Conservation (phyloP, 805 yeast species). For the Metschnikowia drakensbergensis region DNA sequence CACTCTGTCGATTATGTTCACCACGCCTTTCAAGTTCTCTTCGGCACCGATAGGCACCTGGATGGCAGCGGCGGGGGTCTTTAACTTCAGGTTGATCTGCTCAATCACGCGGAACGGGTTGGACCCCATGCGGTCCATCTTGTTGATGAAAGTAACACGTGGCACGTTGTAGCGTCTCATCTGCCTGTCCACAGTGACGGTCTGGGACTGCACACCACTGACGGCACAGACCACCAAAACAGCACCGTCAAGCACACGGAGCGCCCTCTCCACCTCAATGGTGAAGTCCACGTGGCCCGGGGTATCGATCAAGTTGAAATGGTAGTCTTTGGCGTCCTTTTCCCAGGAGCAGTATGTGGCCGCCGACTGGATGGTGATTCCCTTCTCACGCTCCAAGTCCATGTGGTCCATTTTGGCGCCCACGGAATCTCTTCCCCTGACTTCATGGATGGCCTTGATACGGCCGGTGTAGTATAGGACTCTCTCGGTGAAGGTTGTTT, state of each 20-base stretch:
- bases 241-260: slow-evolving; percentile 96
- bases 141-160: slow-evolving; percentile 90
- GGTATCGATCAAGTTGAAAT: slow-evolving; percentile 93
- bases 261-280: slow-evolving; percentile 97
- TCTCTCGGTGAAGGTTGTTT: slow-evolving; percentile 97
- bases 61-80: slow-evolving; percentile 93
- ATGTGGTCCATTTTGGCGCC: slow-evolving; percentile 99
- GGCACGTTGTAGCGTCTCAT: slow-evolving; percentile 98
- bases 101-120: slow-evolving; percentile 94
- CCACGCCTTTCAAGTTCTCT: slow-evolving; percentile 78
- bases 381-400: slow-evolving; percentile 98
- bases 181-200: slow-evolving; percentile 97
- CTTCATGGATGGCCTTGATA: slow-evolving; percentile 95
- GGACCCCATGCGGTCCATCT: slow-evolving; percentile 99
- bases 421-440: slow-evolving; percentile 92
- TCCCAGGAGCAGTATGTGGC: slow-evolving; percentile 98
- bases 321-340: slow-evolving; percentile 63
- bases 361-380: slow-evolving; percentile 97
- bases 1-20: slow-evolving; percentile 83
- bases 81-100: slow-evolving; percentile 81
- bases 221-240: slow-evolving; percentile 98
- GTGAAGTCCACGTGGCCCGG: slow-evolving; percentile 99
- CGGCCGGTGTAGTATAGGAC: slow-evolving; percentile 95
- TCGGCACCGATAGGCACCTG: slow-evolving; percentile 98
- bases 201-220: slow-evolving; percentile 96